Conservation (phyloP, 768 basidiomycete species). For the Saitozyma podzolica region DNA sequence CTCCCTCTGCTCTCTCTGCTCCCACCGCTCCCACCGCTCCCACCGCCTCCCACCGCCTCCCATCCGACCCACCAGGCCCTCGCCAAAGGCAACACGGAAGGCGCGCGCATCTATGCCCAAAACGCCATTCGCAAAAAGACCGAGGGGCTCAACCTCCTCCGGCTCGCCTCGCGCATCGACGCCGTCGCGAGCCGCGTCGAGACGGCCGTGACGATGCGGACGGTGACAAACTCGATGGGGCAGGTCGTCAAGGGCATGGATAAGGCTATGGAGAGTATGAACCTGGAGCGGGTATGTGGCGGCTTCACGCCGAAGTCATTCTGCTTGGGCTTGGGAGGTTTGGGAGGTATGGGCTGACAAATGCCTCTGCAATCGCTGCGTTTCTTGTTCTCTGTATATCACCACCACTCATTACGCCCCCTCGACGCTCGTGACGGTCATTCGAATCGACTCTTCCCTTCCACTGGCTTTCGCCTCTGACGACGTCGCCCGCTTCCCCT, state of each 20-base stretch:
- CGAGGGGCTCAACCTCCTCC: constrained; percentile 84
- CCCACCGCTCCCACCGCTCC: not conserved
- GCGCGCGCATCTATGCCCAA: constrained; percentile 95
- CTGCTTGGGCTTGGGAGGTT: not conserved
- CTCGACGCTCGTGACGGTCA: not conserved
- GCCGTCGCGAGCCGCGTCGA: constrained; percentile 96
- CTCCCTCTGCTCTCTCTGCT: too few relatives aligned
- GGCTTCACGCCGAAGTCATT: constrained; percentile 41
- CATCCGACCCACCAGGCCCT: constrained; percentile 65
- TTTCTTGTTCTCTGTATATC: too few relatives aligned
- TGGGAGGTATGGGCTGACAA: not conserved
- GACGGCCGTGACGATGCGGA: constrained; percentile 95
- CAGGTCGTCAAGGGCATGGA: constrained; percentile 98
- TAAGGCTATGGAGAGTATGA: constrained; percentile 98
- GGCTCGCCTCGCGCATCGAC: constrained; percentile 87
- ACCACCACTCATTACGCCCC: too few relatives aligned
- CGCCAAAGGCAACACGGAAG: constrained; percentile 93
- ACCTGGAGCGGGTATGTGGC: constrained; percentile 75
- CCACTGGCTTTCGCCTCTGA: not conserved
- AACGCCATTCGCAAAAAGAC: constrained; percentile 99
- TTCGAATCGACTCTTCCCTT: not conserved
- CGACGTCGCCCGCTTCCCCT: too few relatives aligned
- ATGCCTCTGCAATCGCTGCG: too few relatives aligned
- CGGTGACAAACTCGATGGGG: constrained; percentile 91
- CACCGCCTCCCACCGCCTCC: too few relatives aligned